Conservation (phyloP, 495 filamentous ascomycete genomes). For the Trichoderma orchidacearum region DNA sequence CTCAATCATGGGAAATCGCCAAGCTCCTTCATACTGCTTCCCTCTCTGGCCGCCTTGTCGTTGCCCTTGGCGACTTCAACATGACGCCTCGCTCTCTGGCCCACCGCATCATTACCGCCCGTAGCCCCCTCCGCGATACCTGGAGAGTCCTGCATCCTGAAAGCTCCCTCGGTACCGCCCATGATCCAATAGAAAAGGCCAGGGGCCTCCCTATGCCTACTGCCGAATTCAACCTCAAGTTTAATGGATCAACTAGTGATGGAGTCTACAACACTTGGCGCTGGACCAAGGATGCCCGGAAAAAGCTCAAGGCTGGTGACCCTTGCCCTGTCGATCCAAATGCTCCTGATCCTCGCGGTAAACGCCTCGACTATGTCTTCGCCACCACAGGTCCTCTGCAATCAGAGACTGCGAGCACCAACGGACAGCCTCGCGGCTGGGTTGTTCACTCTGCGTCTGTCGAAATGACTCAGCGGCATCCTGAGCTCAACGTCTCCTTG, state of each 20-base stretch:
- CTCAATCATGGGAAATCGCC: conserved; percentile 95
- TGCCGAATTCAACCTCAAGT: conserved; percentile 58
- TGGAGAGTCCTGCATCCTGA: conserved; percentile 75
- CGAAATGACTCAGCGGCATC: conserved; percentile 75
- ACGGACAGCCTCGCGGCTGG: conserved; percentile 34
- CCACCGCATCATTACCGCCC: conserved; percentile 68
- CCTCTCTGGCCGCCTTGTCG: conserved; percentile 70
- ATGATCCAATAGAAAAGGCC: conserved; percentile 47
- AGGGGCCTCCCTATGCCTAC: conserved; percentile 44
- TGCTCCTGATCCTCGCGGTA: conserved; percentile 54
- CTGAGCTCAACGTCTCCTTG: conserved; percentile 64
- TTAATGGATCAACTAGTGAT: conserved; percentile 83
- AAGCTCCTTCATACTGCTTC: conserved; percentile 78
- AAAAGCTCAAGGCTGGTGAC: conserved; percentile 36
- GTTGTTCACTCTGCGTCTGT: conserved; percentile 52
- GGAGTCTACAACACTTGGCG: conserved; percentile 83
- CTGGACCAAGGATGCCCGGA: conserved; percentile 54
- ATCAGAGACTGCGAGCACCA: neutral
- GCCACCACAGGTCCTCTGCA: conserved; percentile 16
- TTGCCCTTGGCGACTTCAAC: conserved; percentile 89
- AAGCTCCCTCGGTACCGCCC: conserved; percentile 57
- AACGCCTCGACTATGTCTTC: conserved; percentile 94
- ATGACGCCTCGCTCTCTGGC: conserved; percentile 80
- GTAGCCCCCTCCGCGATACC: conserved; percentile 65
- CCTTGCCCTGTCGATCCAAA: conserved; percentile 39